Evolutionary conservation across 129 eudicot species (phyloP).

Genomic region (Arctium lappa): DNA sequence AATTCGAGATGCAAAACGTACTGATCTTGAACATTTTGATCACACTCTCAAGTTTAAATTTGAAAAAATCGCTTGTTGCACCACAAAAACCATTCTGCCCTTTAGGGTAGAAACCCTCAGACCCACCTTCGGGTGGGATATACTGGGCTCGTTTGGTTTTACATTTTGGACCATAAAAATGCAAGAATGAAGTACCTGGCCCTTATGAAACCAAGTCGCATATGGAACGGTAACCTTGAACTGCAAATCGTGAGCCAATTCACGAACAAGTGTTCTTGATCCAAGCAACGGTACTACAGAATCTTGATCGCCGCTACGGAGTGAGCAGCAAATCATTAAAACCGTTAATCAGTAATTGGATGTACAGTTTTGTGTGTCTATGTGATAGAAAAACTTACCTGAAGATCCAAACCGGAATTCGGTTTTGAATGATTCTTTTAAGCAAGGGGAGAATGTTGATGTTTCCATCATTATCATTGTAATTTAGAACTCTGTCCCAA

Average conservation of each 20-base stretch:
- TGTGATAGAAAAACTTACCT: constrained; percentile 44
- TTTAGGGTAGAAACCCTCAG: neutral
- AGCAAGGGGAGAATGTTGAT: constrained; percentile 83
- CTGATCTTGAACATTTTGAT: neutral
- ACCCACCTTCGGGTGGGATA: too few relatives aligned
- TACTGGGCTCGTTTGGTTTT: neutral
- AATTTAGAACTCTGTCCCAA: constrained; percentile 52
- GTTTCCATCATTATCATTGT: constrained; percentile 60
- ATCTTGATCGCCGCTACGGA: constrained; percentile 89
- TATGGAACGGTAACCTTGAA: constrained; percentile 84
- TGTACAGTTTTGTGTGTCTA: neutral
- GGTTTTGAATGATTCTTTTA: constrained; percentile 57
- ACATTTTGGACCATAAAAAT: neutral
- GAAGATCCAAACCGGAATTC: constrained; percentile 83
- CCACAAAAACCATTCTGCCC: neutral
- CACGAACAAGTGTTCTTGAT: constrained; percentile 83
- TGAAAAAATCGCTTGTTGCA: neutral
- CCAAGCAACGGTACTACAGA: constrained; percentile 95
- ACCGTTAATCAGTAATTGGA: neutral
- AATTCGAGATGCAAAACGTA: neutral
- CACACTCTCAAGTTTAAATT: neutral
- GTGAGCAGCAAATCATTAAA: neutral
- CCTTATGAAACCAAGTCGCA: constrained; percentile 86
- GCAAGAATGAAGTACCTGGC: constrained; percentile 58
- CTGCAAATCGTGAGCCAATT: constrained; percentile 72